A percentile compares a stretch with the other conserved stretches of the same genome.
Conservation (phyloP, 768 basidiomycete species). For the Rhizopogon vesiculosus region DNA sequence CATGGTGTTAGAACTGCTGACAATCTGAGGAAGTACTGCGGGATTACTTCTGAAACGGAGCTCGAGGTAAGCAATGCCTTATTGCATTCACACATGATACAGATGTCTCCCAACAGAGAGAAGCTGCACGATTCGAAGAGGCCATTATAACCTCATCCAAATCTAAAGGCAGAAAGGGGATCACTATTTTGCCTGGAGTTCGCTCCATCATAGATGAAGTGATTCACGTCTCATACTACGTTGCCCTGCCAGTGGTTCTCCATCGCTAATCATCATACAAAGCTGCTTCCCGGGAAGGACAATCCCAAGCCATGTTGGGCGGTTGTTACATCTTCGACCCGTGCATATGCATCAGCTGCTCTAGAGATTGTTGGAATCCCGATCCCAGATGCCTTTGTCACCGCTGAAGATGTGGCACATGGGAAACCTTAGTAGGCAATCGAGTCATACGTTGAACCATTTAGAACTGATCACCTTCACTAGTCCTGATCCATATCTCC, state of each 20-base stretch:
- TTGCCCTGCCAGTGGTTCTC: constrained; percentile 29
- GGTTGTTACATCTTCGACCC: constrained; percentile 85
- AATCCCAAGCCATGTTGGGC: constrained; percentile 71
- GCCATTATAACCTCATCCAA: constrained; percentile 66
- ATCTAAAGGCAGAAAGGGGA: constrained; percentile 51
- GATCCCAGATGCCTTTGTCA: constrained; percentile 70
- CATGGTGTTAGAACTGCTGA: constrained; percentile 86
- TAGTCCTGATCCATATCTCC: constrained; percentile 87
- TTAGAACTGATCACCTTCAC: not conserved
- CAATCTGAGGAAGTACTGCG: constrained; percentile 70
- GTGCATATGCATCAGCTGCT: constrained; percentile 67
- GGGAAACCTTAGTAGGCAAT: constrained; percentile 72
- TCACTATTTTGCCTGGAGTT: constrained; percentile 74
- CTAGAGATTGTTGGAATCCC: constrained; percentile 62
- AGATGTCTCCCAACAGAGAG: constrained; percentile 37
- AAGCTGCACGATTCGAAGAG: constrained; percentile 74
- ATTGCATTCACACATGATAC: not conserved
- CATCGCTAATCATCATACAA: constrained; percentile 1
- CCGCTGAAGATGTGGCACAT: constrained; percentile 74
- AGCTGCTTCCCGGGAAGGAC: constrained; percentile 24
- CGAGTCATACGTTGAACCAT: not conserved
- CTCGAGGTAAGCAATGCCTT: constrained; percentile 49
- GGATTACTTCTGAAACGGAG: constrained; percentile 59
- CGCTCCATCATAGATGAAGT: constrained; percentile 53
- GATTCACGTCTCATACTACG: not conserved